Evolutionary conservation across 2,329 filamentous ascomycete genomes (phyloP).

Genomic region (Plectosphaerella sp.): DNA sequence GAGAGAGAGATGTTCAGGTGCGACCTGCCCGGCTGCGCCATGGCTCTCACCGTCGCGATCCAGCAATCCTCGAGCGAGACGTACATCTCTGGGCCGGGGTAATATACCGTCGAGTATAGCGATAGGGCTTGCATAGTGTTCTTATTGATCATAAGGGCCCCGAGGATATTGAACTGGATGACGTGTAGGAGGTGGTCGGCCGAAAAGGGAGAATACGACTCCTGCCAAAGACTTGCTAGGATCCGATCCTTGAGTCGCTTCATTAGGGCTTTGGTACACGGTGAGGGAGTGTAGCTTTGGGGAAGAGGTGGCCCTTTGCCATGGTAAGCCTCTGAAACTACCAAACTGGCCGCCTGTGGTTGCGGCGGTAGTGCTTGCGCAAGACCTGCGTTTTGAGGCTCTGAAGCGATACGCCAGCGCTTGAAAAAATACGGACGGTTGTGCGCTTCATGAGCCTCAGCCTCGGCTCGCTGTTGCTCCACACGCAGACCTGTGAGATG

Average conservation of each 20-base stretch:
- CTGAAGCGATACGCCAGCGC: background rate
- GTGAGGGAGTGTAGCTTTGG: background rate
- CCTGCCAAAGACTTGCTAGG: background rate
- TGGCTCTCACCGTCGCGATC: background rate
- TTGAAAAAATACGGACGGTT: background rate
- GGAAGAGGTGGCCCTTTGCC: background rate
- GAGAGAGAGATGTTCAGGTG: background rate
- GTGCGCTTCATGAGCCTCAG: background rate
- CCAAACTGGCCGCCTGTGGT: background rate
- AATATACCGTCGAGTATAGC: too few relatives aligned
- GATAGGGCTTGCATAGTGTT: too few relatives aligned
- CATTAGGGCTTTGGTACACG: background rate
- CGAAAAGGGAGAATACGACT: background rate
- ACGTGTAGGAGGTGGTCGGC: background rate
- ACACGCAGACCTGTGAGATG: background rate
- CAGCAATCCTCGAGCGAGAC: too few relatives aligned
- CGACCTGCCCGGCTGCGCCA: too few relatives aligned
- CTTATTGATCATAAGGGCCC: background rate
- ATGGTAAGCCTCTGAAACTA: background rate
- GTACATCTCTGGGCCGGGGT: background rate
- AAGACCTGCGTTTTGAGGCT: too few relatives aligned
- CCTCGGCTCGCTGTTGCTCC: background rate
- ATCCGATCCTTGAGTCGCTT: background rate
- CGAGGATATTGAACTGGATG: background rate
- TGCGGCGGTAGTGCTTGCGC: too few relatives aligned